These are phyloP conservation scores for Ophiosphaerella herpotricha DNA, from an alignment of 2,329 filamentous ascomycete genomes.

Conservation along the genomic window DNA sequence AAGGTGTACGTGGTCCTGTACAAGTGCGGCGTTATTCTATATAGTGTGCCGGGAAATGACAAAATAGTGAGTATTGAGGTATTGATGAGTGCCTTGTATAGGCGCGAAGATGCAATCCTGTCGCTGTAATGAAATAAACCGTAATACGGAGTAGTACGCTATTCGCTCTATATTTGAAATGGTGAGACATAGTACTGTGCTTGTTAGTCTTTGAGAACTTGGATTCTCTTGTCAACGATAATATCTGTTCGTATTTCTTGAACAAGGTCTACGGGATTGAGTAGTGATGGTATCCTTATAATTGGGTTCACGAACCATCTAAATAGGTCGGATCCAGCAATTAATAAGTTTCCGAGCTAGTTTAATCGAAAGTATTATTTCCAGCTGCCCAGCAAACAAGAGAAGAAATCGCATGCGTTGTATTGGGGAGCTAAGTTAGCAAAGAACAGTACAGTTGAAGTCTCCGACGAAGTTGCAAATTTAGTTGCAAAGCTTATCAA, in stretches of 20 bases:
- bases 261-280: slow-evolving; percentile 72
- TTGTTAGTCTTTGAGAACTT: slow-evolving; percentile 73
- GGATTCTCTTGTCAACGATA: slow-evolving; percentile 64
- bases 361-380: slow-evolving; percentile 54
- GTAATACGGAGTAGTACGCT: slow-evolving; percentile 58
- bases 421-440: slow-evolving; percentile 50
- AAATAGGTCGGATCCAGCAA: slow-evolving; percentile 67
- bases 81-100: slow-evolving; percentile 62
- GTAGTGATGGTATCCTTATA: slow-evolving; percentile 71
- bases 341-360: slow-evolving; percentile 49
- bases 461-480: slow-evolving; percentile 41
- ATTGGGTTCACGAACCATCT: slow-evolving; percentile 66
- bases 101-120: slow-evolving; percentile 56
- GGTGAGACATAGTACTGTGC: slow-evolving; percentile 67
- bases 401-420: slow-evolving; percentile 45
- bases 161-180: slow-evolving; percentile 45
- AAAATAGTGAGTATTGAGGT: too few relatives aligned
- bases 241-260: slow-evolving; percentile 67
- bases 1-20: too few relatives aligned
- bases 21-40: too few relatives aligned
- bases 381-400: slow-evolving; percentile 39
- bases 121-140: slow-evolving; percentile 52
- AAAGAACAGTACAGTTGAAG: slow-evolving; percentile 39
- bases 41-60: too few relatives aligned
- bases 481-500: slow-evolving; percentile 43